A percentile compares a stretch with the other conserved stretches of the same genome.
These are phyloP conservation scores for Fusarium tupiense DNA, from an alignment of 2,329 filamentous ascomycete genomes.

Conservation along the genomic window DNA sequence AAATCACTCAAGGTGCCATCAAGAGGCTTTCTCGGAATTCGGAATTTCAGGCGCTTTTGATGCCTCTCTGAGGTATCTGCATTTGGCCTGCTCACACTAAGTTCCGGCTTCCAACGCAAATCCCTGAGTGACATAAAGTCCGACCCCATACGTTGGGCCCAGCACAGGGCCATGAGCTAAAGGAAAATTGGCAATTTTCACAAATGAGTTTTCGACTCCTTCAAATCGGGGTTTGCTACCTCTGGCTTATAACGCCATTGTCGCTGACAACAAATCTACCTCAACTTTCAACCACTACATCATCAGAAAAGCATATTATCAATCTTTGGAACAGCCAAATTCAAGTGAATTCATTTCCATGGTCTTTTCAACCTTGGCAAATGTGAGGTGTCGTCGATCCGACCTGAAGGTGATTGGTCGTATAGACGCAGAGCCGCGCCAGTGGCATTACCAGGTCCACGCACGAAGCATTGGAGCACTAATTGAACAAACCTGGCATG, in stretches of 20 bases:
- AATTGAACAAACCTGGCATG: neutral
- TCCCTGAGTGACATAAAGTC: neutral
- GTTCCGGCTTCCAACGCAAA: neutral
- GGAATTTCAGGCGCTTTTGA: neutral
- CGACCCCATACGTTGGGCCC: neutral
- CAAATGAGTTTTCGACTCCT: neutral
- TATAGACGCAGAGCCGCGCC: slow-evolving; percentile 1
- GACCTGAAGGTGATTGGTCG: slow-evolving; percentile 3
- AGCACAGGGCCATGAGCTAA: neutral
- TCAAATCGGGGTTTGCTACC: neutral
- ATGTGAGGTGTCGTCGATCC: slow-evolving; percentile 4
- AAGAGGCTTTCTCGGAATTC: neutral
- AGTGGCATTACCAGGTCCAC: neutral
- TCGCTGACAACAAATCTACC: neutral
- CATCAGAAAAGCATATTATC: neutral
- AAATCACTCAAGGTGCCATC: neutral
- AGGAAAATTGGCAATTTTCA: neutral
- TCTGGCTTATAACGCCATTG: neutral
- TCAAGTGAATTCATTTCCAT: neutral
- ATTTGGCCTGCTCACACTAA: neutral
- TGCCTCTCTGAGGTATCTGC: neutral
- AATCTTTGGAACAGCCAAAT: neutral
- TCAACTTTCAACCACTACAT: neutral
- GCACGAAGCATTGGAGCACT: neutral
- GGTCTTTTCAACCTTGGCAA: neutral